These are phyloP conservation scores for Kregervanrija pseudodelftensis DNA, from an alignment of 805 yeast species.

Conservation along the genomic window DNA sequence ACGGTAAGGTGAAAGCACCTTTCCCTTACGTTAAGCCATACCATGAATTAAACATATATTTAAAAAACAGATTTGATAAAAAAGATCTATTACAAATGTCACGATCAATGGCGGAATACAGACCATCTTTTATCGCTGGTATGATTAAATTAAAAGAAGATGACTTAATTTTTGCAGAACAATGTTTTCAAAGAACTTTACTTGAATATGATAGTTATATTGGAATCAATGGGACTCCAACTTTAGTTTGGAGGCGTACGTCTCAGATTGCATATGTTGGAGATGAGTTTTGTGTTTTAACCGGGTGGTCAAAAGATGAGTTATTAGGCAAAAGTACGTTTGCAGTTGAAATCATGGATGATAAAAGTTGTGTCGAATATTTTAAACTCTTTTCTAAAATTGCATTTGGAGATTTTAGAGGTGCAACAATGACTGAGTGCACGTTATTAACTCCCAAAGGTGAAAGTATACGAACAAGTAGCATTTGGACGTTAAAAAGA, in stretches of 20 bases:
- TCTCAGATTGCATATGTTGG: constrained; percentile 94
- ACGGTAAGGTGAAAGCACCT: constrained; percentile 66
- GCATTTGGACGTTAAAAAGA: constrained; percentile 89
- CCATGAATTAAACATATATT: constrained; percentile 69
- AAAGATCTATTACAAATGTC: constrained; percentile 68
- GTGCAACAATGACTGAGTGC: constrained; percentile 84
- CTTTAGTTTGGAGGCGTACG: constrained; percentile 91
- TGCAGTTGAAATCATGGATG: constrained; percentile 81
- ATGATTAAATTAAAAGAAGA: constrained; percentile 83
- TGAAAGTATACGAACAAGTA: constrained; percentile 60
- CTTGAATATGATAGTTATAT: constrained; percentile 85
- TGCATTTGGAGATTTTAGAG: constrained; percentile 86
- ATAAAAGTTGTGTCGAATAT: constrained; percentile 77
- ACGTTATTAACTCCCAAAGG: constrained; percentile 56
- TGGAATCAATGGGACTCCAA: constrained; percentile 83
- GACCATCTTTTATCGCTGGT: constrained; percentile 91
- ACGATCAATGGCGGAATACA: constrained; percentile 77
- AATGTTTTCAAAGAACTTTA: constrained; percentile 88
- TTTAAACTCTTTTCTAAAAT: constrained; percentile 77
- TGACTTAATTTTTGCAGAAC: constrained; percentile 91
- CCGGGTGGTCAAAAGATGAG: constrained; percentile 81
- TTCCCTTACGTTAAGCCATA: constrained; percentile 89
- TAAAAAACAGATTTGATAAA: constrained; percentile 63
- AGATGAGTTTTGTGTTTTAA: constrained; percentile 82
- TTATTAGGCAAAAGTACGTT: constrained; percentile 62